A percentile compares a stretch with the other conserved stretches of the same genome.
phyloP scores from a whole-genome alignment of 75 land plant species.

The Pinus tabuliformis region DNA sequence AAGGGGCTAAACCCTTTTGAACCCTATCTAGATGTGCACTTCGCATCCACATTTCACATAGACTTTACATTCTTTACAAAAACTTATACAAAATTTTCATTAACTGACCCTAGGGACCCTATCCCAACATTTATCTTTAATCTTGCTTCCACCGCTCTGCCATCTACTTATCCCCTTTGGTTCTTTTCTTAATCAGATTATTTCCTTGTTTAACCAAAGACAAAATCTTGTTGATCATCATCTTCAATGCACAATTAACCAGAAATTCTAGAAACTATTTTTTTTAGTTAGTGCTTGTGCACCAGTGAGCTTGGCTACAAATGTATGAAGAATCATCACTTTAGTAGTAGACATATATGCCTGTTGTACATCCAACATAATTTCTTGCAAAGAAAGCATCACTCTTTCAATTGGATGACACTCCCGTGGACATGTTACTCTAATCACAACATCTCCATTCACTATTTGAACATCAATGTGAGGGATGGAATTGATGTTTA shows the following conservation, averaged over 20 bases:
- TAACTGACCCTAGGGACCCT: too few relatives aligned
- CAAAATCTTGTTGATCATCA: too few relatives aligned
- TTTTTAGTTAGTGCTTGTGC: conserved; percentile 37
- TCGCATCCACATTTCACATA: too few relatives aligned
- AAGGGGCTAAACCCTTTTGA: too few relatives aligned
- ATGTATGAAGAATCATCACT: conserved; percentile 53
- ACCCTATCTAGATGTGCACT: too few relatives aligned
- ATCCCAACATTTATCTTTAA: too few relatives aligned
- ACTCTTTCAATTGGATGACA: conserved; percentile 45
- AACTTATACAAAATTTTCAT: too few relatives aligned
- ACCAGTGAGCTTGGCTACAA: conserved; percentile 35
- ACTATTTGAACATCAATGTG: conserved; percentile 44
- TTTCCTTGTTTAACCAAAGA: too few relatives aligned
- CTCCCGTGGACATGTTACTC: conserved; percentile 54
- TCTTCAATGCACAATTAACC: background rate
- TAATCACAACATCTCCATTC: conserved; percentile 59
- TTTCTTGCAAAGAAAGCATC: conserved; percentile 53
- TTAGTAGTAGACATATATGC: conserved; percentile 35
- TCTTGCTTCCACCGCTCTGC: too few relatives aligned
- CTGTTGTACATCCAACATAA: conserved; percentile 39
- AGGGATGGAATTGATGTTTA: conserved; percentile 6
- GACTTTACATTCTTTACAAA: too few relatives aligned
- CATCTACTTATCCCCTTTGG: too few relatives aligned
- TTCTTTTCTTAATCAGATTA: too few relatives aligned
- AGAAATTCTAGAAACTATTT: conserved; percentile 30